Percentiles rank a stretch among this genome's conserved stretches.
These are phyloP conservation scores for Sequoiadendron giganteum DNA, from an alignment of 75 land plant genomes.

Conservation along the genomic window DNA sequence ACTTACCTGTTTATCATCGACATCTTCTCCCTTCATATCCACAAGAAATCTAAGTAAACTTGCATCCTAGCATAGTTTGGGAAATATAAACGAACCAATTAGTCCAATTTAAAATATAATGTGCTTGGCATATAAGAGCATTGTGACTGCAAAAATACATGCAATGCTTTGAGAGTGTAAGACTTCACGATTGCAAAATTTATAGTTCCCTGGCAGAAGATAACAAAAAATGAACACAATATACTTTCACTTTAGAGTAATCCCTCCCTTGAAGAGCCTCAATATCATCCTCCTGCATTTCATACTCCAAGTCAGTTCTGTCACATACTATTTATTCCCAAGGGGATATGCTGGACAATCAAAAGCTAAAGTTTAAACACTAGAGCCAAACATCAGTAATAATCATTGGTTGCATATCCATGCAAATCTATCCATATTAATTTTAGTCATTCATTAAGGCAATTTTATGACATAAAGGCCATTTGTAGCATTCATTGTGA, in stretches of 20 bases:
- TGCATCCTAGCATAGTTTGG: slow-evolving; percentile 58
- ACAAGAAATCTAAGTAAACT: slow-evolving; percentile 94
- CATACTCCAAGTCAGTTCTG: background rate
- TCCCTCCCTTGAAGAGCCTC: slow-evolving; percentile 95
- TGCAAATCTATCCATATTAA: background rate
- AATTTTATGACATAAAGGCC: background rate
- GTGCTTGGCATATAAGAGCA: background rate
- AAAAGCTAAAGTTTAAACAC: background rate
- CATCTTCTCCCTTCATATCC: slow-evolving; percentile 97
- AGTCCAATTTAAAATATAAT: background rate
- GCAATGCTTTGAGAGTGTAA: background rate
- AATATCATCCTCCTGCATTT: slow-evolving; percentile 86
- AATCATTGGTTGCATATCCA: background rate
- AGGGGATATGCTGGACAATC: background rate
- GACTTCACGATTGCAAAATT: background rate
- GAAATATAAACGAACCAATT: background rate
- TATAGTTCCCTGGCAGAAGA: background rate
- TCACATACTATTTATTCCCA: background rate
- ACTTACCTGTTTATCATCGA: slow-evolving; percentile 82
- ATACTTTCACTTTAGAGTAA: slow-evolving; percentile 75
- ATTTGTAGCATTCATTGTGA: background rate
- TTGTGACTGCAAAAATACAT: background rate
- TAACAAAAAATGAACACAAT: background rate
- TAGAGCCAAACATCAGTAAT: background rate
- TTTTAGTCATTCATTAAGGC: background rate